phyloP scores from a whole-genome alignment of 2,329 filamentous ascomycete genomes.

The Rutstroemia sp. region DNA sequence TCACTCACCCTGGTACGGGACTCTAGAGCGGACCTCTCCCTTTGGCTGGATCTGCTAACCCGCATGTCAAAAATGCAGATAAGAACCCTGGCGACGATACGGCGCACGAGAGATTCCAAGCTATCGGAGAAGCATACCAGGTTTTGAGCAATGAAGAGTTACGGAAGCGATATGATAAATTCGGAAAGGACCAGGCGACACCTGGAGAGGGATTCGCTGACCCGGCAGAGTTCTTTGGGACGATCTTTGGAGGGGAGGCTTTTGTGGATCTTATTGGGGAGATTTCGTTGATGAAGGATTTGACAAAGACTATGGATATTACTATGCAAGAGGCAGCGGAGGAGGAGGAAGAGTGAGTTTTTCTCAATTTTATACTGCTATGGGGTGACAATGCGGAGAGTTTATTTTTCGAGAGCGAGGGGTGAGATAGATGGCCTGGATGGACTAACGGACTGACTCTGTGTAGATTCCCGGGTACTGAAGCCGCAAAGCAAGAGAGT shows the following conservation, averaged over 20 bases:
- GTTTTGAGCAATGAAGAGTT: conserved; percentile 84
- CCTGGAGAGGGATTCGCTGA: conserved; percentile 91
- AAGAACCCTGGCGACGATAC: conserved; percentile 97
- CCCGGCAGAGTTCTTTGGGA: conserved; percentile 94
- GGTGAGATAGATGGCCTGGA: background rate
- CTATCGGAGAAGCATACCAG: conserved; percentile 66
- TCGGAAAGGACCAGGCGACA: conserved; percentile 89
- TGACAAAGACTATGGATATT: conserved; percentile 98
- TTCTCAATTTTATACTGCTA: too few relatives aligned
- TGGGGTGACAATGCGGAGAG: too few relatives aligned
- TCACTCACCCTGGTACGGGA: conserved; percentile 56
- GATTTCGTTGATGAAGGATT: conserved; percentile 96
- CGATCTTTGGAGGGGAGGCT: conserved; percentile 95
- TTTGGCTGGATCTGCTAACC: background rate
- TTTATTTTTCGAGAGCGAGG: background rate
- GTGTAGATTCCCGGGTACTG: conserved; percentile 43
- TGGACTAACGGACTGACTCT: background rate
- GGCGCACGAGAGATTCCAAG: conserved; percentile 90
- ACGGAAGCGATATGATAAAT: conserved; percentile 90
- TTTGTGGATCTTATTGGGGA: conserved; percentile 97
- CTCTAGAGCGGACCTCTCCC: background rate
- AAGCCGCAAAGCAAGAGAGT: conserved; percentile 50
- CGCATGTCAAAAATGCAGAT: conserved; percentile 45
- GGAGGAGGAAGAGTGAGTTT: conserved; percentile 39
- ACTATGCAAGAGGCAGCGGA: conserved; percentile 76